Evolutionary conservation across 495 filamentous ascomycete species (phyloP).

Genomic region (Penicillium daleae): DNA sequence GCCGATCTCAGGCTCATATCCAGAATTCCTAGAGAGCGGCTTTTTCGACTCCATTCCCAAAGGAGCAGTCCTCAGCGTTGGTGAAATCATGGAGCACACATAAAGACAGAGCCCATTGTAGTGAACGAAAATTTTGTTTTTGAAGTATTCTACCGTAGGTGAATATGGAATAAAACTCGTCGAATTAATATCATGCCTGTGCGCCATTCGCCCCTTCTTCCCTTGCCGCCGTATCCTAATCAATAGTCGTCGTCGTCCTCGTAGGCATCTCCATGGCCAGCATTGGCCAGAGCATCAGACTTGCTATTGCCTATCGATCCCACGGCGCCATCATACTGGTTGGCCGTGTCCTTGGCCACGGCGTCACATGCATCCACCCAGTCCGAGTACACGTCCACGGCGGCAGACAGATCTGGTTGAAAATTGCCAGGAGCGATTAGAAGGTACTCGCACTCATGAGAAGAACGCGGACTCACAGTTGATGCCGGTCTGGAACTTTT

Average conservation of each 20-base stretch:
- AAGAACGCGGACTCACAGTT: constrained; percentile 71
- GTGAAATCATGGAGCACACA: neutral
- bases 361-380: constrained; percentile 97
- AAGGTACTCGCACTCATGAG: neutral
- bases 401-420: constrained; percentile 73
- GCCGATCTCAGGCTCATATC: neutral
- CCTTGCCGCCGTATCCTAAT: constrained; percentile 15
- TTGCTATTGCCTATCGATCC: constrained; percentile 31
- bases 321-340: constrained; percentile 51
- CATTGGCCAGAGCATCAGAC: constrained; percentile 20
- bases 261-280: constrained; percentile 25
- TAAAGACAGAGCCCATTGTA: neutral
- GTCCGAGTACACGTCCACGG: constrained; percentile 95
- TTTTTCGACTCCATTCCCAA: neutral
- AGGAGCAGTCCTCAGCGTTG: neutral
- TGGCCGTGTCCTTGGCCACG: constrained; percentile 64
- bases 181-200: constrained; percentile 23
- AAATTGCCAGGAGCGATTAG: neutral
- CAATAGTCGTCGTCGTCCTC: constrained; percentile 38
- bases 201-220: constrained; percentile 26
- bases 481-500: constrained; percentile 87
- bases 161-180: constrained; percentile 19
- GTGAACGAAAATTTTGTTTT: neutral
- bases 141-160: constrained; percentile 16
- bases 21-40: neutral